Percentiles rank a stretch among this genome's conserved stretches.
Conservation (phyloP, 345 rosid species). For the Luvunga scandens region DNA sequence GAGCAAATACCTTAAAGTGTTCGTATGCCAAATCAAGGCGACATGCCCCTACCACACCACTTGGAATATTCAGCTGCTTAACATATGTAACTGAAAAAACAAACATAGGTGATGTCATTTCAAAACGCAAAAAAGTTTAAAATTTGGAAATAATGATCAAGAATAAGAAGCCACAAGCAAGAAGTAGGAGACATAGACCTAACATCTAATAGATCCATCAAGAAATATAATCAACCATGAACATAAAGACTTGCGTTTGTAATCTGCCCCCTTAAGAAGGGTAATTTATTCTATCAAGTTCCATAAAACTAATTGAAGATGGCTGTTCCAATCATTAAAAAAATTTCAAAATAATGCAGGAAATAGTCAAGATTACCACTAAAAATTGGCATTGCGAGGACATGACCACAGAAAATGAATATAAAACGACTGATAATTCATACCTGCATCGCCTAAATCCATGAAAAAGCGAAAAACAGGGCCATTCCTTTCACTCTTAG, state of each 20-base stretch:
- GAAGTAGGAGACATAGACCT: not conserved
- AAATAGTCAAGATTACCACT: not conserved
- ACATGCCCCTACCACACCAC: slow-evolving; percentile 96
- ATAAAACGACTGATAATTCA: not conserved
- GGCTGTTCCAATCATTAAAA: not conserved
- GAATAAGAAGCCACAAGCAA: not conserved
- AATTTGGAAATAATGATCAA: not conserved
- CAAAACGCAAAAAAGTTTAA: slow-evolving; percentile 1
- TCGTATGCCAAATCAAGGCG: slow-evolving; percentile 97
- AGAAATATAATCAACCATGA: not conserved
- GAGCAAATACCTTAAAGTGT: slow-evolving; percentile 80
- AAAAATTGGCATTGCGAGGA: not conserved
- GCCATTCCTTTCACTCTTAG: slow-evolving; percentile 82
- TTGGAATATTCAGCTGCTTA: slow-evolving; percentile 83
- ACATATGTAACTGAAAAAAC: slow-evolving; percentile 68
- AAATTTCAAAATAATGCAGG: not conserved
- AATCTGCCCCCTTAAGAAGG: not conserved
- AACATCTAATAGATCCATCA: not conserved
- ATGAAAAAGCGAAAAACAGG: slow-evolving; percentile 90
- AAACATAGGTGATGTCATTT: slow-evolving; percentile 13
- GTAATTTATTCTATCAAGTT: not conserved
- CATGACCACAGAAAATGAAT: too few relatives aligned
- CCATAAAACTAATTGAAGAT: not conserved
- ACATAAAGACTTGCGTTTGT: not conserved
- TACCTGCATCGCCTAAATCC: slow-evolving; percentile 98